Evolutionary conservation across 805 yeast genomes (phyloP).

Genomic region (Kluyveromyces dobzhanskii): DNA sequence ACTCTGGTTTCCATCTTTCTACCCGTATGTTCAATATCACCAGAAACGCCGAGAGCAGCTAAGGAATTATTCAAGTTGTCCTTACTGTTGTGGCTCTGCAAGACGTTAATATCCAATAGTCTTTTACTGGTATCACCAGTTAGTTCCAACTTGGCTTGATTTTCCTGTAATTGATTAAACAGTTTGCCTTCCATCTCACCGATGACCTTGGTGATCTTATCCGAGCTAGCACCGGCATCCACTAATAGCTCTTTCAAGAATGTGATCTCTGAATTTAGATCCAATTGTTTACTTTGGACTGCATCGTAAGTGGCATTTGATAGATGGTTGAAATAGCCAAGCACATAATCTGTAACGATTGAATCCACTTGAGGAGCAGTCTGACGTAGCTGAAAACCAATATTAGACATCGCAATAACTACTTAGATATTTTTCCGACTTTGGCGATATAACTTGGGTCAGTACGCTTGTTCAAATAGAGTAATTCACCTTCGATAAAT

Average conservation of each 20-base stretch:
- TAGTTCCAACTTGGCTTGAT: slow-evolving; percentile 63
- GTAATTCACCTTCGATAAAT: no score
- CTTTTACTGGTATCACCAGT: slow-evolving; percentile 87
- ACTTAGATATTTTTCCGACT: neutral
- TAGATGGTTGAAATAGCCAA: slow-evolving; percentile 81
- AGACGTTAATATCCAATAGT: slow-evolving; percentile 67
- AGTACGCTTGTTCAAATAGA: no score
- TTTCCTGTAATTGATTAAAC: slow-evolving; percentile 48
- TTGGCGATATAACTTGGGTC: slow-evolving; percentile 34
- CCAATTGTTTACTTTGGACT: slow-evolving; percentile 65
- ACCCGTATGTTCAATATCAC: slow-evolving; percentile 86
- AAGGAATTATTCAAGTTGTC: slow-evolving; percentile 70
- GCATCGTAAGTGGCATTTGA: slow-evolving; percentile 73
- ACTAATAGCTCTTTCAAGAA: slow-evolving; percentile 58
- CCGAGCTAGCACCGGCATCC: slow-evolving; percentile 74
- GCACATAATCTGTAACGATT: slow-evolving; percentile 79
- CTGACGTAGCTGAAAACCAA: slow-evolving; percentile 60
- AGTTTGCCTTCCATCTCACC: slow-evolving; percentile 40
- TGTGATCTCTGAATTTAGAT: slow-evolving; percentile 56
- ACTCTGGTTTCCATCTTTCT: slow-evolving; percentile 89
- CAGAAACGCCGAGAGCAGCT: slow-evolving; percentile 66
- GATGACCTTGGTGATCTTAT: slow-evolving; percentile 44
- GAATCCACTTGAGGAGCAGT: slow-evolving; percentile 84
- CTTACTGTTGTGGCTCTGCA: slow-evolving; percentile 51
- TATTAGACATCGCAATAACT: slow-evolving; percentile 27